Evolutionary conservation across 75 land plant genomes (phyloP).

Genomic region (Larix kaempferi): DNA sequence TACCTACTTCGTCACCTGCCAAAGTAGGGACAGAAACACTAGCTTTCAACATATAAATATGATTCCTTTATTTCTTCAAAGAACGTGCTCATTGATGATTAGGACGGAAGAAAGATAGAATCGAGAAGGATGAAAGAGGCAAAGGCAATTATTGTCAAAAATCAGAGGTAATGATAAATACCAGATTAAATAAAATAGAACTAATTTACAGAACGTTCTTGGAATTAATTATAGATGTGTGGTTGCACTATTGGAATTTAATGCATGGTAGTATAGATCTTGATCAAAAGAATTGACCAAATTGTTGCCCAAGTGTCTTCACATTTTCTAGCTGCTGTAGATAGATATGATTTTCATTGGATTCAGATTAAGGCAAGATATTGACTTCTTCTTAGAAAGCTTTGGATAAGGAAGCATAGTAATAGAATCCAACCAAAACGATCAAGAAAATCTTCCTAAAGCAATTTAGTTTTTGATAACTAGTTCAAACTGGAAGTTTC

Average conservation of each 20-base stretch:
- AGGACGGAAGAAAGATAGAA: too few relatives aligned
- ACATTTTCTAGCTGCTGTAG: background rate
- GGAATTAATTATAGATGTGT: background rate
- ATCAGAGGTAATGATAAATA: too few relatives aligned
- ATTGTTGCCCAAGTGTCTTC: background rate
- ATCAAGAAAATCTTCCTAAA: background rate
- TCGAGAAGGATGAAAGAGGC: too few relatives aligned
- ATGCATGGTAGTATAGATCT: background rate
- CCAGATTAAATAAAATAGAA: background rate
- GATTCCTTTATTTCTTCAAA: too few relatives aligned
- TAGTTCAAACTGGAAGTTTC: background rate
- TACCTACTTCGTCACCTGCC: too few relatives aligned
- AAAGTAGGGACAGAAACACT: too few relatives aligned
- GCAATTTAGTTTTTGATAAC: background rate
- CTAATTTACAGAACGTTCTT: background rate
- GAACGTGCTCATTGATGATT: too few relatives aligned
- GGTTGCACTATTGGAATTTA: background rate
- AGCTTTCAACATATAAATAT: too few relatives aligned
- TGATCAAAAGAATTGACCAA: background rate
- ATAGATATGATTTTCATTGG: background rate
- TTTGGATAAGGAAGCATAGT: background rate
- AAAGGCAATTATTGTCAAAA: too few relatives aligned
- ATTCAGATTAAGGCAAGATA: background rate
- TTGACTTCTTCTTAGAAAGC: background rate
- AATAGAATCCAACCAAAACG: background rate